Evolutionary conservation across 2,329 filamentous ascomycete genomes (phyloP), one percentile per base, ranked within the genome.

Genomic region (Neonectria faginata): DNA sequence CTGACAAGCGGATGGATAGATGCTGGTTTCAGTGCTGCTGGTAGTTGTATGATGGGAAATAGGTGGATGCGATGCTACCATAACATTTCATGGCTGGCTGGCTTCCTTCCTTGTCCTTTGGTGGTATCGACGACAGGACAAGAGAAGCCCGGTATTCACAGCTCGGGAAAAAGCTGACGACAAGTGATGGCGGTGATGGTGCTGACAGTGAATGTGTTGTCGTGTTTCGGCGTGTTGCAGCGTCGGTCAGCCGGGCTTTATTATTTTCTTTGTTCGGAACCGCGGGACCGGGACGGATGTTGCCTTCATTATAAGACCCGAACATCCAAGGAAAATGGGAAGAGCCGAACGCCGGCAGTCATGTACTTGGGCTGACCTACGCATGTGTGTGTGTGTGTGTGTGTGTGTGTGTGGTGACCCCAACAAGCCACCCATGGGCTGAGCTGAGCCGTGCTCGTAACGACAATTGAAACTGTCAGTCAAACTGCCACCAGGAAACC

Each of bases 261-360:
- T 52, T 36, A 31, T 50, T 56, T 39, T 52, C 18, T 36, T 53
- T 41, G 45, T 55, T 36, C 45, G 50, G 50, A 31, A 33, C 27
- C 8, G 42, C 39, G 42, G 48, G 50, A 39, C 41, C 18, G 44
- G 29, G 58, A 55, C 44, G 51, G 55, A 56, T 18, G 16, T 8
- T 25, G 22, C 50, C 44, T 51, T 25, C 39, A 54, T 55, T 55
- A 55, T 55, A 54, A 54, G 31, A 60, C 55, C 4, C 9, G 22
- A 16, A 29, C 22, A 8, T 36, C 25, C 20, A 57, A 41, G 56
- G 33, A 44, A 42, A 53, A 50, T 58, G 55, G 48, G 33, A 63
- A 63, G 29, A 55, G 55, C 56, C 61, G 61, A 44, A 31, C 33
- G 42, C 51, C 61, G 61, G 61, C 22, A 50, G 51, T 57, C 56